These are phyloP conservation scores for Hypomyces perniciosus DNA, from an alignment of 2,329 filamentous ascomycete species.

Conservation along the genomic window DNA sequence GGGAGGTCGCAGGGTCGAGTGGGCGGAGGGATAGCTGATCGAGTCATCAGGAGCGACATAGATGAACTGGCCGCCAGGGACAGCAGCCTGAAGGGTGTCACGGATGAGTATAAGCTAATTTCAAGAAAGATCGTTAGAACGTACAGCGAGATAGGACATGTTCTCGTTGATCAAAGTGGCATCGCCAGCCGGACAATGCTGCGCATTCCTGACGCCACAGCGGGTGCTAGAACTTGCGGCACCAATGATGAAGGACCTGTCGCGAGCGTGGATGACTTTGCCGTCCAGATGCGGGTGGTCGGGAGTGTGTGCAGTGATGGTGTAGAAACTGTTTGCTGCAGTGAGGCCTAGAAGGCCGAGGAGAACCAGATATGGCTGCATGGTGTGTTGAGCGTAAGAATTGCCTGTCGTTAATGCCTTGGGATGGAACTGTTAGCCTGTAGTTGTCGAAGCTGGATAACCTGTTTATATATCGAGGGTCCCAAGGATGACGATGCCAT, in stretches of 20 bases:
- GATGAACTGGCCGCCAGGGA: constrained; percentile 58
- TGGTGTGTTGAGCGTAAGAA: not conserved
- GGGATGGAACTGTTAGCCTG: not conserved
- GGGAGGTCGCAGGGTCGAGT: constrained; percentile 45
- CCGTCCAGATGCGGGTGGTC: constrained; percentile 17
- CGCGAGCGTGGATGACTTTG: constrained; percentile 23
- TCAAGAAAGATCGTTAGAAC: not conserved
- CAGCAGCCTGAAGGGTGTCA: constrained; percentile 35
- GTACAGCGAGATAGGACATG: constrained; percentile 25
- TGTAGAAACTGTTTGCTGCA: constrained; percentile 18
- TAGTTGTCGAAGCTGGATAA: not conserved
- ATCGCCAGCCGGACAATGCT: constrained; percentile 22
- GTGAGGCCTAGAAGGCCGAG: constrained; percentile 1
- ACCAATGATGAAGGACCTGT: constrained; percentile 24
- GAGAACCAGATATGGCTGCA: not conserved
- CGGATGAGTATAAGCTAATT: not conserved
- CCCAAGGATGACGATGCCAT: not conserved
- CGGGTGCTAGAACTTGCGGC: constrained; percentile 21
- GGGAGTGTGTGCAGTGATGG: constrained; percentile 22
- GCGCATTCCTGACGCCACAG: constrained; percentile 17
- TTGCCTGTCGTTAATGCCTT: no score
- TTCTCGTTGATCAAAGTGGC: constrained; percentile 22
- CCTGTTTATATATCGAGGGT: not conserved
- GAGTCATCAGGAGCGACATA: constrained; percentile 50
- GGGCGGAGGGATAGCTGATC: constrained; percentile 50